Evolutionary conservation across 768 basidiomycete genomes (phyloP), one percentile per base, ranked within the genome.

Genomic region (Russula brevipes): DNA sequence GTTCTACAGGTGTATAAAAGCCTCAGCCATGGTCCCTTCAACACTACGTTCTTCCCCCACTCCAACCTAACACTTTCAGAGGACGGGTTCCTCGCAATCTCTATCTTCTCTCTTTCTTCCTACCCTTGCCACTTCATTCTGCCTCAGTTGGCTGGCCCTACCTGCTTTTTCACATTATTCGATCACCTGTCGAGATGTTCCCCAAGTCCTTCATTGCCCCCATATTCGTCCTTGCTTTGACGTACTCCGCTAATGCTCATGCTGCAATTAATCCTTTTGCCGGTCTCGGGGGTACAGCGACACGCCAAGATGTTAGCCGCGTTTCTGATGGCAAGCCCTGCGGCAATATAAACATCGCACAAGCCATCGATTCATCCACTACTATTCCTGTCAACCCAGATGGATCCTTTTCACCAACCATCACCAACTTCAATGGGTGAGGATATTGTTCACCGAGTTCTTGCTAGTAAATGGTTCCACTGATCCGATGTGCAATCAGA

Each of bases 341-440:
- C 67, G 82, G 82, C 42, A 74, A 69, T 1, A 70, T 76, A 41
- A 74, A 79, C 70, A 73, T 82, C 53, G 75, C 78, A 24, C 59
- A 71, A 19, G 74, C 70, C 51, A 62, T 83, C 60, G 76, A 76
- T 58, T 70, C 72, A 10, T 76, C 80, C n/a, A 70, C 64, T 2
- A 36, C 74, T 2, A 56, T 71, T 31, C 12, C 39, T 10, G 70
- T 68, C 10, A 52, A 41, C 17, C 73, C 77, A 24, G 73, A 80
- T 54, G 81, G 81, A 38, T 63, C 75, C 0, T 78, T 82, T 70
- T 71, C 71, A 6, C 75, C 74, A 30, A 78, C 72, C 33, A 74
- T 74, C 59, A 77, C 71, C 49, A 76, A 80, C 71, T 83, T 82
- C 69, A 82, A 82, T 63, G 75, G 63, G 83, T 82, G 68, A 51